Conservation (phyloP, 2,329 filamentous ascomycete genomes). For the Neocucurbitaria cava region DNA sequence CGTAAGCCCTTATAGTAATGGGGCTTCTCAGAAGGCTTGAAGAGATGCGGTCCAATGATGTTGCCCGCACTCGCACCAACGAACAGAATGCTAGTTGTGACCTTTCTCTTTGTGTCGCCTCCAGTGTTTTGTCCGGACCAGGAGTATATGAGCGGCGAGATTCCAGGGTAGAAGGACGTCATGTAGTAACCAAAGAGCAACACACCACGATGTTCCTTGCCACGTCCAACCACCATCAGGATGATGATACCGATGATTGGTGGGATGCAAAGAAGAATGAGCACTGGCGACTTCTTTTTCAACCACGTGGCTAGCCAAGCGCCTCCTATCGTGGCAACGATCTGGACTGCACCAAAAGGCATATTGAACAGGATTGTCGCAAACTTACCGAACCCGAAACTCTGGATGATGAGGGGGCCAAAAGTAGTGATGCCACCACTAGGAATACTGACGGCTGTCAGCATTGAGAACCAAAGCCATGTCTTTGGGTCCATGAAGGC, state of each 20-base stretch:
- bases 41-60: constrained; percentile 70
- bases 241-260: constrained; percentile 65
- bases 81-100: constrained; percentile 69
- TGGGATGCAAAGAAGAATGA: constrained; percentile 62
- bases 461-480: constrained; percentile 64
- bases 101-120: constrained; percentile 74
- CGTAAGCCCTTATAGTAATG: constrained; percentile 64
- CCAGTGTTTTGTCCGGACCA: constrained; percentile 70
- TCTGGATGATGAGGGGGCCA: constrained; percentile 64
- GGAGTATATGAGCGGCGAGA: constrained; percentile 66
- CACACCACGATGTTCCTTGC: constrained; percentile 55
- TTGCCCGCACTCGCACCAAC: constrained; percentile 71
- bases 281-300: constrained; percentile 63
- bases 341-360: constrained; percentile 66
- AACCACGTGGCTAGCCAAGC: constrained; percentile 63
- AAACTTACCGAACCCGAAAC: constrained; percentile 64
- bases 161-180: constrained; percentile 67
- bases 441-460: constrained; percentile 53
- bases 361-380: constrained; percentile 67
- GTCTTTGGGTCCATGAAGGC: constrained; percentile 65
- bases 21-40: constrained; percentile 66
- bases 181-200: constrained; percentile 66
- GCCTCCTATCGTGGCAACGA: constrained; percentile 65
- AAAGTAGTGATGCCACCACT: constrained; percentile 67
- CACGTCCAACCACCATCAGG: constrained; percentile 59